Base-by-base conservation (phyloP, 768 basidiomycete species). In the Clavaria fumosa region DNA sequence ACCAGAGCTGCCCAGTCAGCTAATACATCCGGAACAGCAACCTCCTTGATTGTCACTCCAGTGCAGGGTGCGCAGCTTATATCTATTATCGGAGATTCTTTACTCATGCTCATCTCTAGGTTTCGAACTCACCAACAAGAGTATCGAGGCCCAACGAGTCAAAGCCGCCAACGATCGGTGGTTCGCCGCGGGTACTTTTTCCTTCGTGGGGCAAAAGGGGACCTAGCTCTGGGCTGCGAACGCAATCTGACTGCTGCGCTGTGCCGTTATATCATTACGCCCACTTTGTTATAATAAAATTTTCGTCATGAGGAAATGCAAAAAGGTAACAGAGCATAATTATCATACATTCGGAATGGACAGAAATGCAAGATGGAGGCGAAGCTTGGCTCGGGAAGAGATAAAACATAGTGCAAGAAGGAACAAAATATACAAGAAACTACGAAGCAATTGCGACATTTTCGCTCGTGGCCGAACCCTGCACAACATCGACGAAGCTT, bases 81-180 rank as follows among this genome's bases (percentile, higher is more conserved):
- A 34, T n/a, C 14, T 19, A 31, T 39, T 14, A 18, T 3, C 18
- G 14, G 19, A 24, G 30, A 12, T 7, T 17, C 11, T 31, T 27
- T 45, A 20, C 42, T 56, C 38, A 57, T 38, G 21, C 41, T 31
- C 9, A 41, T 35, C 38, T 35, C 2, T 46, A 84, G 86, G 89
- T 23, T 82, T 99, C 57, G 91, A 99, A 57, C 67, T 99, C 43
- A 90, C 89, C 38, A 97, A 97, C 52, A 80, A 84, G 18, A 69
- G 82, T n/a, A 72, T 79, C 4, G 75, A 77, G 36, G 73, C 80
- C n/a, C 77, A 78, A 44, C 71, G 80, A 22, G 86, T 95, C 40
- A 88, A 89, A 55, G 90, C 88, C 47, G 95, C 95, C 18, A 97
- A 99, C 59, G 89, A 95, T 38, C 70, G 81, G 19, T 99, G 95